Percentiles rank a stretch among this genome's conserved stretches.
phyloP scores from a whole-genome alignment of 2,329 filamentous ascomycete species.

The Bipolaris cookei region DNA sequence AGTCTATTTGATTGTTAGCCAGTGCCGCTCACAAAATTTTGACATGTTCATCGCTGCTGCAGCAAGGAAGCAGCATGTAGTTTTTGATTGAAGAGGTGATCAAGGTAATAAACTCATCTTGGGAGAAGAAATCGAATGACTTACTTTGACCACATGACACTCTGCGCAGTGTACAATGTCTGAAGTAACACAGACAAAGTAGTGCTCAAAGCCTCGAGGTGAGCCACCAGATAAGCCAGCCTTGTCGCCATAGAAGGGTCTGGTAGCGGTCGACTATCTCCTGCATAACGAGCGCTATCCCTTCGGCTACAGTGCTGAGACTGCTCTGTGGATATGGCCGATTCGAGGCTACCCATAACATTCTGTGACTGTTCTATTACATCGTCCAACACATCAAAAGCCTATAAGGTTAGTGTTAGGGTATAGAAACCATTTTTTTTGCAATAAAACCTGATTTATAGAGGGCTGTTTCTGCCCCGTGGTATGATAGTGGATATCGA shows the following conservation, averaged over 20 bases:
- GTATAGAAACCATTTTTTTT: background rate
- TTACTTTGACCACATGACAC: slow-evolving; percentile 49
- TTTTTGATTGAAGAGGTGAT: too few species aligned
- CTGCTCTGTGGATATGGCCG: slow-evolving; percentile 21
- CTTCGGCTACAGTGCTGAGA: slow-evolving; percentile 10
- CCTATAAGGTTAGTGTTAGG: slow-evolving; percentile 28
- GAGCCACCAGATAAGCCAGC: slow-evolving; percentile 42
- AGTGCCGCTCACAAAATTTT: background rate
- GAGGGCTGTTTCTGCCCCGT: background rate
- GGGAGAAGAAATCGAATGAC: slow-evolving; percentile 6
- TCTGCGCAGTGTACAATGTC: slow-evolving; percentile 47
- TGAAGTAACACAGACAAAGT: slow-evolving; percentile 50
- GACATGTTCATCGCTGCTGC: background rate
- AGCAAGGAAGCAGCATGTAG: background rate
- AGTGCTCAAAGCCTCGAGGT: slow-evolving; percentile 44
- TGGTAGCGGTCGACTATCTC: slow-evolving; percentile 13
- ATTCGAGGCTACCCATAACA: slow-evolving; percentile 39
- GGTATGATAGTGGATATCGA: background rate
- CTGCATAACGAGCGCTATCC: slow-evolving; percentile 6
- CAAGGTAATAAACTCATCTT: too few species aligned
- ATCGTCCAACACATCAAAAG: slow-evolving; percentile 44
- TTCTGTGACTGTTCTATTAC: slow-evolving; percentile 41
- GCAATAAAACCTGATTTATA: background rate
- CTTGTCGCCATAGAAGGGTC: slow-evolving; percentile 24
- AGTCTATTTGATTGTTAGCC: slow-evolving; percentile 24